Evolutionary conservation across 129 eudicot species (phyloP).

Genomic region (sunflower (Helianthus annuus)): DNA sequence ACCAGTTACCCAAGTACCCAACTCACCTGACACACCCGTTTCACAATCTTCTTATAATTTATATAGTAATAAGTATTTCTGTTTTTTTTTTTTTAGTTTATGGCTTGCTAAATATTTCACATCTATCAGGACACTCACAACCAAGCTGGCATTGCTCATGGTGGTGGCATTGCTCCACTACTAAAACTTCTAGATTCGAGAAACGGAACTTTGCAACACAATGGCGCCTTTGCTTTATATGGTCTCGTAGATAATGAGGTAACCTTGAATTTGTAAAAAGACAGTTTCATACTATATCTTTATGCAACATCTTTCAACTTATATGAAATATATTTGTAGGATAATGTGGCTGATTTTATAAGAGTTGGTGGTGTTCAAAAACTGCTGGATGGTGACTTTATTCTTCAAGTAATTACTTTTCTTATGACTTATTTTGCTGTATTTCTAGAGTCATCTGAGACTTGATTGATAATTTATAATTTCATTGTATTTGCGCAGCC

Average conservation of each 20-base stretch:
- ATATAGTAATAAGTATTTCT: neutral
- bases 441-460: neutral
- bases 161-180: constrained; percentile 79
- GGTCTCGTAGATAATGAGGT: constrained; percentile 99
- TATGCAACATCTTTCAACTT: constrained; percentile 12
- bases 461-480: constrained; percentile 11
- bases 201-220: constrained; percentile 88
- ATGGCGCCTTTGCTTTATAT: constrained; percentile 96
- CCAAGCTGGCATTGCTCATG: constrained; percentile 94
- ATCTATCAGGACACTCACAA: constrained; percentile 77
- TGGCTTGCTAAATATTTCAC: constrained; percentile 23
- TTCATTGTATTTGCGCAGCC: constrained; percentile 48
- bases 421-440: constrained; percentile 2
- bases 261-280: constrained; percentile 7
- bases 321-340: constrained; percentile 43
- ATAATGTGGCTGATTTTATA: constrained; percentile 80
- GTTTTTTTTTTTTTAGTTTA: neutral
- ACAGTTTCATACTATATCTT: neutral
- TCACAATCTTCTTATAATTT: neutral
- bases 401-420: constrained; percentile 59
- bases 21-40: neutral
- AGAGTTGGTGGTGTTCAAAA: constrained; percentile 87
- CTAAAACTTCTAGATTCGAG: constrained; percentile 83
- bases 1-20: neutral
- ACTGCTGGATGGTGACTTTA: constrained; percentile 79